These are phyloP conservation scores for Phytopythium helicoides DNA, from an alignment of 352 stramenopile species.

Conservation along the genomic window DNA sequence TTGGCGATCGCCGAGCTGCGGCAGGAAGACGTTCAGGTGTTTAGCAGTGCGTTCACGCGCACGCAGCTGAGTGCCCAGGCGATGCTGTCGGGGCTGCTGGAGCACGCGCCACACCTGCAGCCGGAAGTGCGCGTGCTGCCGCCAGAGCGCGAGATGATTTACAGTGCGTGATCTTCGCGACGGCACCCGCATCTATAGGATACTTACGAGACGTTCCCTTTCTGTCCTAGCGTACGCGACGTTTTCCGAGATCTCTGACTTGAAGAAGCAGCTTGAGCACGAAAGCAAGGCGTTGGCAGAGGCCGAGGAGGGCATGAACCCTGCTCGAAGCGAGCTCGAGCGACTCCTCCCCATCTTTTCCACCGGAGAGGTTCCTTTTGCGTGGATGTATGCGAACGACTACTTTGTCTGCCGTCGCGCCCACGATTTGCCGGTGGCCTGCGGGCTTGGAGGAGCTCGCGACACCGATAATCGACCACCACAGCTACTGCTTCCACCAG, in stretches of 20 bases:
- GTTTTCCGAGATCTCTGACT: conserved; percentile 56
- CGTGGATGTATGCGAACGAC: conserved; percentile 65
- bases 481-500: conserved; percentile 75
- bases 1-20: conserved; percentile 33
- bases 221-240: conserved; percentile 65
- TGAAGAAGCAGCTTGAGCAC: conserved; percentile 49
- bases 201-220: too few species aligned
- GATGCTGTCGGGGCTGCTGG: conserved; percentile 49
- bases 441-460: conserved; percentile 44
- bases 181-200: too few species aligned
- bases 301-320: conserved; percentile 51
- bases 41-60: conserved; percentile 68
- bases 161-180: conserved; percentile 41
- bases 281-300: conserved; percentile 46
- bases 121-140: conserved; percentile 55
- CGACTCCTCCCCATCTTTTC: conserved; percentile 50
- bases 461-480: conserved; percentile 39
- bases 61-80: conserved; percentile 79
- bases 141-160: conserved; percentile 71
- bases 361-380: conserved; percentile 38
- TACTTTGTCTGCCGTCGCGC: conserved; percentile 77
- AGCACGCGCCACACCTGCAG: conserved; percentile 26
- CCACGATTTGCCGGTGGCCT: conserved; percentile 52
- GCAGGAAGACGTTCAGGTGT: conserved; percentile 45
- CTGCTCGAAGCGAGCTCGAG: conserved; percentile 49